Base-by-base conservation (phyloP, 2,329 filamentous ascomycete species). In the Coniochaeta sp. region DNA sequence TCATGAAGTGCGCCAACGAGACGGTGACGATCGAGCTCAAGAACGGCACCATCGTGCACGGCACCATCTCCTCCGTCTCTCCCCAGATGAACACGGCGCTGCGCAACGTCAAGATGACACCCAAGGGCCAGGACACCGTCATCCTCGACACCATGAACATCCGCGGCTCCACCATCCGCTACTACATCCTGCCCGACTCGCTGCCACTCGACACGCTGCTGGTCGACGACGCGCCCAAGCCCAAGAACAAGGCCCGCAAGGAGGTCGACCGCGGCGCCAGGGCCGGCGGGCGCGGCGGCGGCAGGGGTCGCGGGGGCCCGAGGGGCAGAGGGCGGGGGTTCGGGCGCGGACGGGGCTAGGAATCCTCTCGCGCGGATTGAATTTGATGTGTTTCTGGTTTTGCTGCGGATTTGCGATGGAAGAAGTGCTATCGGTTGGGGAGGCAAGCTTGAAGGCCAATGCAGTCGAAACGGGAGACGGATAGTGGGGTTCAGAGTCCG, bases 1-100 rank as follows among this genome's bases (percentile, higher is more conserved):
- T 99, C 69, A 98, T 98, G 93, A 99, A 99, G 83, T 98, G 93
- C 77, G 88, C 90, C 77, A 98, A 97, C 77, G 95, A 99, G 81
- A 96, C 95, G 70, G 95, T 98, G 70, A 98, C 93, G 52, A 90
- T 99, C 75, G 95, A 99, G 78, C 83, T 99, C 68, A 99, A 99
- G 78, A 98, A 98, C 85, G 95, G 93, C 76, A 96, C 95, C 68
- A 96, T 98, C 71, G 85, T 98, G 68, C 90, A 96, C 75, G 95
- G 95, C 78, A 98, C 95, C 67, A 96, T 99, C 74, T 92, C 93
- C 62, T 95, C 92, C 40, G 93, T 99, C 69, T 95, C 93, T 7
- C 95, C 96, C 12, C 91, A 97, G 77, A 99, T 99, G 95, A 99
- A 99, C 82, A 96, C 93, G 60, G 89, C 93, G 57, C 86, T 99